phyloP scores from a whole-genome alignment of 2,329 filamentous ascomycete genomes.

The Truncatella angustata region DNA sequence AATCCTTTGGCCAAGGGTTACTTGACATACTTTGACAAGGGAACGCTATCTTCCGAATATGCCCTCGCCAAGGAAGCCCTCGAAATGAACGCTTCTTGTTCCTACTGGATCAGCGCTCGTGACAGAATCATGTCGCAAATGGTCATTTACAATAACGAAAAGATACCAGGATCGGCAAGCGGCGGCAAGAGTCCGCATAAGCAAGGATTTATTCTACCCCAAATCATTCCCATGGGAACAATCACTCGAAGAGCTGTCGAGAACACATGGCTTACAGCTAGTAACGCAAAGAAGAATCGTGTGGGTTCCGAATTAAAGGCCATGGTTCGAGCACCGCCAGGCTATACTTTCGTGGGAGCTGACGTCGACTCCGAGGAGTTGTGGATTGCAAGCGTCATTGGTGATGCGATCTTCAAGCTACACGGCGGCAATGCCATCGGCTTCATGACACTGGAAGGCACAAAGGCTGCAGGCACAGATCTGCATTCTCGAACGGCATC shows the following conservation, averaged over 20 bases:
- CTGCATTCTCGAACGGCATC: slow-evolving; percentile 89
- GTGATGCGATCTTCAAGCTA: slow-evolving; percentile 90
- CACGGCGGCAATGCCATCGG: slow-evolving; percentile 97
- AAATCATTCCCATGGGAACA: slow-evolving; percentile 97
- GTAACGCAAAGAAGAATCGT: slow-evolving; percentile 93
- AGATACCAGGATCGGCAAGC: slow-evolving; percentile 15
- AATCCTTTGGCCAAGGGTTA: slow-evolving; percentile 93
- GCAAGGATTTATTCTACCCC: slow-evolving; percentile 85
- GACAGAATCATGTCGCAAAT: slow-evolving; percentile 94
- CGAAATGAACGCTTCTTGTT: slow-evolving; percentile 98
- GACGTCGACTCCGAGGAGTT: slow-evolving; percentile 97
- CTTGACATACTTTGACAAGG: slow-evolving; percentile 85
- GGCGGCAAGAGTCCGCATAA: slow-evolving; percentile 12
- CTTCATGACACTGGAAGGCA: slow-evolving; percentile 98
- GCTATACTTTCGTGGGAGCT: slow-evolving; percentile 91
- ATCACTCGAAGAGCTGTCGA: slow-evolving; percentile 93
- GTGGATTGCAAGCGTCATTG: slow-evolving; percentile 95
- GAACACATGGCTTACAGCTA: slow-evolving; percentile 97
- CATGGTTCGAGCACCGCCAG: slow-evolving; percentile 88
- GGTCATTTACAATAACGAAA: slow-evolving; percentile 79
- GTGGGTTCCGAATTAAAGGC: slow-evolving; percentile 96
- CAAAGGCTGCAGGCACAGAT: slow-evolving; percentile 90
- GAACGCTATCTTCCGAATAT: slow-evolving; percentile 82
- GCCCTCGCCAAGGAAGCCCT: slow-evolving; percentile 89
- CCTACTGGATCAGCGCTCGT: slow-evolving; percentile 96